These are phyloP conservation scores for Coccomyxa sp. DNA, from an alignment of 139 green algal species.

Conservation along the genomic window DNA sequence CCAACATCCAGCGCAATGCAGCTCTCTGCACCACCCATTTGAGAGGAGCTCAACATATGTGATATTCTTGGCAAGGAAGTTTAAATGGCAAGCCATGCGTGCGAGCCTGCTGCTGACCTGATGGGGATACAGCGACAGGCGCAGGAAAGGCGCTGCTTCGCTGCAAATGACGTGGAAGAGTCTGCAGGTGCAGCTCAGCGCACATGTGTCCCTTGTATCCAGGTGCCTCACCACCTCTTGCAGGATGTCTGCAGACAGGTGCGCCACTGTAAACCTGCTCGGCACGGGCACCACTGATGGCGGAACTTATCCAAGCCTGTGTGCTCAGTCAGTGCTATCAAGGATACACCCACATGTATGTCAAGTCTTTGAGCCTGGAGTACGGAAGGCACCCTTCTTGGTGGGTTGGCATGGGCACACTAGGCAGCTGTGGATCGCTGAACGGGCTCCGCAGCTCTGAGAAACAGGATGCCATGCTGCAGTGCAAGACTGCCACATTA, in stretches of 20 bases:
- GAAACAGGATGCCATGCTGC: neutral
- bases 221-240: slow-evolving; percentile 4
- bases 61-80: neutral
- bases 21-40: slow-evolving; percentile 32
- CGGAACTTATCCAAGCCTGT: neutral
- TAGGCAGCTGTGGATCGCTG: neutral
- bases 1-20: slow-evolving; percentile 67
- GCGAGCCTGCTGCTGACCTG: slow-evolving; percentile 25
- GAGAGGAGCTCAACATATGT: neutral
- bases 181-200: slow-evolving; percentile 26
- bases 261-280: slow-evolving; percentile 17
- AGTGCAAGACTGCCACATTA: too few species aligned
- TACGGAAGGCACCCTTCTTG: neutral
- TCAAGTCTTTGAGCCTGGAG: neutral
- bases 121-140: slow-evolving; percentile 58
- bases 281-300: neutral
- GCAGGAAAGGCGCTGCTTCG: slow-evolving; percentile 48
- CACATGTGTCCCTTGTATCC: slow-evolving; percentile 20
- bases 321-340: neutral
- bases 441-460: neutral
- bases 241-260: neutral
- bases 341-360: neutral
- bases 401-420: neutral
- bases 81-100: neutral
- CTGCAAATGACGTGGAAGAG: slow-evolving; percentile 20